Conservation (phyloP, 1,139 yeast genomes). For the Komagataea norvegica region DNA sequence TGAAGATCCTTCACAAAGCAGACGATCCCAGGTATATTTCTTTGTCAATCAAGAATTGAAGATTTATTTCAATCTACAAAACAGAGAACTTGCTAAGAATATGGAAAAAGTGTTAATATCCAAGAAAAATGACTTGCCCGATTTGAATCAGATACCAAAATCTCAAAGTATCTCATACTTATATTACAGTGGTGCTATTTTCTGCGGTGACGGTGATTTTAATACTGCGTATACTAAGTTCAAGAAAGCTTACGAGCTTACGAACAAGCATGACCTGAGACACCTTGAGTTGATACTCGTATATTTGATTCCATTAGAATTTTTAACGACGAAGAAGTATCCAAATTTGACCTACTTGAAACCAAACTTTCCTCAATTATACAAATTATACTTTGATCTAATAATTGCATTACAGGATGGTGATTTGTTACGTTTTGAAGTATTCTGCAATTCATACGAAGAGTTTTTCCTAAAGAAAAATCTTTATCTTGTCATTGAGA, state of each 20-base stretch:
- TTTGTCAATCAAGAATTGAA: slow-evolving; percentile 71
- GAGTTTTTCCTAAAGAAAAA: slow-evolving; percentile 51
- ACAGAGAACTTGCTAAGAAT: slow-evolving; percentile 73
- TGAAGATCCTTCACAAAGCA: slow-evolving; percentile 43
- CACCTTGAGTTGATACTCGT: slow-evolving; percentile 42
- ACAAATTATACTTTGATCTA: slow-evolving; percentile 39
- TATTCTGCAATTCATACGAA: slow-evolving; percentile 41
- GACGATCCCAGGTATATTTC: slow-evolving; percentile 65
- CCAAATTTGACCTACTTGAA: slow-evolving; percentile 32
- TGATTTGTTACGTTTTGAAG: slow-evolving; percentile 46
- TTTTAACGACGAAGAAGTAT: slow-evolving; percentile 38
- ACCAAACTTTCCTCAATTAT: slow-evolving; percentile 10
- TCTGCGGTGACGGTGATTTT: slow-evolving; percentile 60
- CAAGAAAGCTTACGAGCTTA: slow-evolving; percentile 41
- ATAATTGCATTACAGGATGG: slow-evolving; percentile 51
- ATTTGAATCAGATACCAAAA: slow-evolving; percentile 40
- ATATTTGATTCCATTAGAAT: slow-evolving; percentile 51
- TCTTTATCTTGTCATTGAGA: slow-evolving; percentile 58
- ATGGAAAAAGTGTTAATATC: slow-evolving; percentile 68
- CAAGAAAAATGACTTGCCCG: slow-evolving; percentile 49
- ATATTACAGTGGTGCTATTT: slow-evolving; percentile 62
- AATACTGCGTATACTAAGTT: slow-evolving; percentile 45
- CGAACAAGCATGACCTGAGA: slow-evolving; percentile 27
- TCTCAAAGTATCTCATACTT: slow-evolving; percentile 55
- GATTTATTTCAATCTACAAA: slow-evolving; percentile 64